These are phyloP conservation scores for Pezicula neosporulosa DNA, from an alignment of 2,329 filamentous ascomycete genomes.

Conservation along the genomic window DNA sequence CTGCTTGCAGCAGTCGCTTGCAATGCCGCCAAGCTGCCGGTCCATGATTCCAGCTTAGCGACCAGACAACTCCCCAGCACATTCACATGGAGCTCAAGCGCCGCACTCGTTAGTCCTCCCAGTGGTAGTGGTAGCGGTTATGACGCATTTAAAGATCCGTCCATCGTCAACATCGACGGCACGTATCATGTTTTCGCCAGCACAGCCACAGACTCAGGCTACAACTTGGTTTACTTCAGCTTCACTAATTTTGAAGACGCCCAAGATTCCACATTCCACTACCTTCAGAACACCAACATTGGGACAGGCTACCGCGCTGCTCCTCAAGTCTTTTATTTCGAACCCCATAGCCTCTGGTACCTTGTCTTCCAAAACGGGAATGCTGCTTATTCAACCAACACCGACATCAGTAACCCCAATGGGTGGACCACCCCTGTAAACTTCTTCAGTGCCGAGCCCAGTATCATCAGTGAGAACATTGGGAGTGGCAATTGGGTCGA, in stretches of 20 bases:
- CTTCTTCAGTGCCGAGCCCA: constrained; percentile 32
- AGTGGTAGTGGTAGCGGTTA: constrained; percentile 10
- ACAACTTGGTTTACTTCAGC: constrained; percentile 37
- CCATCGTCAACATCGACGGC: constrained; percentile 32
- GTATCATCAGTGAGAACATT: constrained; percentile 29
- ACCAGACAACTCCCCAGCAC: no score
- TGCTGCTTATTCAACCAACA: constrained; percentile 38
- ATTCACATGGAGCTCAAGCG: constrained; percentile 29
- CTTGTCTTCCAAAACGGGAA: constrained; percentile 39
- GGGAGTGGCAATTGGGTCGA: constrained; percentile 37
- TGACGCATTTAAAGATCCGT: constrained; percentile 29
- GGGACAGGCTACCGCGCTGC: constrained; percentile 37
- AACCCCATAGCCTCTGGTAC: constrained; percentile 38
- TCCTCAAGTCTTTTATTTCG: constrained; percentile 38
- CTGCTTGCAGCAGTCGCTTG: no score
- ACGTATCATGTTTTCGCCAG: constrained; percentile 39
- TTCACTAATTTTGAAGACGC: constrained; percentile 34
- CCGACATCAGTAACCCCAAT: constrained; percentile 33
- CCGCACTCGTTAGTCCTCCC: constrained; percentile 19
- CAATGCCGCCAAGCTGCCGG: no score
- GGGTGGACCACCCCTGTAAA: constrained; percentile 34
- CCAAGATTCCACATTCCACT: constrained; percentile 29
- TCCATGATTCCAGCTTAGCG: no score
- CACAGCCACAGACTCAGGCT: constrained; percentile 31
- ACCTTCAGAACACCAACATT: constrained; percentile 26